These are phyloP conservation scores for Entomortierella beljakovae DNA, from an alignment of 192 early-diverging fungal genomes.

Conservation along the genomic window DNA sequence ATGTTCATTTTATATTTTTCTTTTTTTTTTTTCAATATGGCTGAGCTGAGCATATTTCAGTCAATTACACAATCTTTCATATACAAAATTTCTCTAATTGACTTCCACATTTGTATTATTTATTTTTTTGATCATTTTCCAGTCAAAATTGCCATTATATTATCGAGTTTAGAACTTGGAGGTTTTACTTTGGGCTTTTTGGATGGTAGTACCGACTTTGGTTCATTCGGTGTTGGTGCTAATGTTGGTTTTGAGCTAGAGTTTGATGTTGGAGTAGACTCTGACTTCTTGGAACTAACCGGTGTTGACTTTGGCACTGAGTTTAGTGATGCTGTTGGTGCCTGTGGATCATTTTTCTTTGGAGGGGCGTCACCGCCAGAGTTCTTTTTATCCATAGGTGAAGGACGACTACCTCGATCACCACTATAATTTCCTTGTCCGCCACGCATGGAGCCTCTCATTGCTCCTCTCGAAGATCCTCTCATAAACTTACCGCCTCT, in stretches of 20 bases:
- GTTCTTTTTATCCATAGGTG: not conserved
- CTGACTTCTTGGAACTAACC: too few species aligned
- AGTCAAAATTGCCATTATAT: constrained; percentile 49
- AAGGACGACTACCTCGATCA: not conserved
- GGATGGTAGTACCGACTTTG: constrained; percentile 3
- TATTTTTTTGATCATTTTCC: constrained; percentile 20
- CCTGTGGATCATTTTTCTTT: not conserved
- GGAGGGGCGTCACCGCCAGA: not conserved
- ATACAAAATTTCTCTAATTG: too few species aligned
- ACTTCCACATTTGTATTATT: too few species aligned
- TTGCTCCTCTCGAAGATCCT: not conserved
- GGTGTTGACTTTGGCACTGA: too few species aligned
- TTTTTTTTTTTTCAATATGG: too few species aligned
- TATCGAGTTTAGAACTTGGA: constrained; percentile 33
- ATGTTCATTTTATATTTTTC: too few species aligned
- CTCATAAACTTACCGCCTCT: not conserved
- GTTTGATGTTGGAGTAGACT: not conserved
- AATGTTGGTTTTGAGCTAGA: not conserved
- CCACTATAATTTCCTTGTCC: constrained; percentile 23
- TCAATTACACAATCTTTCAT: too few species aligned
- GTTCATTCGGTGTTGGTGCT: not conserved
- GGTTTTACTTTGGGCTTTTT: constrained; percentile 25
- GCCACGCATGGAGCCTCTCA: constrained; percentile 11
- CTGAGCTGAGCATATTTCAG: too few species aligned
- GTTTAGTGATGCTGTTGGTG: not conserved